Base-by-base conservation (phyloP, 1,284 basidiomycete genomes). In the Austroboletus niveus region DNA sequence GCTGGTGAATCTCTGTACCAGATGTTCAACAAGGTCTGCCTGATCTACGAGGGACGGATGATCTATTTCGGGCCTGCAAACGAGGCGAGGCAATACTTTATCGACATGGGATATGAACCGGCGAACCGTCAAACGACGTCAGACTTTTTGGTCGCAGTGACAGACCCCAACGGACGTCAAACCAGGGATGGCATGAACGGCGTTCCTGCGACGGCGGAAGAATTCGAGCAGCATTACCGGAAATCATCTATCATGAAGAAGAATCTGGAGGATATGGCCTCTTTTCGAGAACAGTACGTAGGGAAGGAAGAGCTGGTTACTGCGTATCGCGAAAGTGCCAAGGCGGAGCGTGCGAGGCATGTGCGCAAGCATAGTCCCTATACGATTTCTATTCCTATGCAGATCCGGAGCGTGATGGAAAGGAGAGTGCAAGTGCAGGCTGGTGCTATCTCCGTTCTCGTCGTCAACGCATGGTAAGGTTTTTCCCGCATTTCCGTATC, bases 1-100 rank as follows among this genome's bases (percentile, higher is more conserved):
- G 83, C 80, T 41, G 79, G 75, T 52, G 84, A 82, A 58, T 68
- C 68, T 8, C 66, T 80, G 5, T 79, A 75, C 53, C 53, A 78
- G 8, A 69, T 78, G 45, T 89, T 90, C 54, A 84, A 89, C 73
- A 88, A 89, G 64, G 81, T 86, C 38, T 78, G 77, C 56, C 67
- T 90, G 24, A 74, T 91, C 42, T 80, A 87, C 62, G 81, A 88
- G 59, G 89, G 89, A 0, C 73, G 79, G 40, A 83, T 89, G 75
- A 83, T 82, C 45, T 90, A 81, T 70, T 90, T 85, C 58, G 89
- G 89, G 0, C 80, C 77, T 1, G 77, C 80, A 2, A 69, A 66
- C 38, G 68, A 75, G n/a, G 89, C 87, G 1, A 77, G 79, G 52
- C 69, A 76, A 39, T 89, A 85, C 65, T 89, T 88, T 64, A 69